Percentiles rank a stretch among this genome's conserved stretches.
Evolutionary conservation across 352 stramenopile species (phyloP).

Genomic region (Pythium phragmiticola): DNA sequence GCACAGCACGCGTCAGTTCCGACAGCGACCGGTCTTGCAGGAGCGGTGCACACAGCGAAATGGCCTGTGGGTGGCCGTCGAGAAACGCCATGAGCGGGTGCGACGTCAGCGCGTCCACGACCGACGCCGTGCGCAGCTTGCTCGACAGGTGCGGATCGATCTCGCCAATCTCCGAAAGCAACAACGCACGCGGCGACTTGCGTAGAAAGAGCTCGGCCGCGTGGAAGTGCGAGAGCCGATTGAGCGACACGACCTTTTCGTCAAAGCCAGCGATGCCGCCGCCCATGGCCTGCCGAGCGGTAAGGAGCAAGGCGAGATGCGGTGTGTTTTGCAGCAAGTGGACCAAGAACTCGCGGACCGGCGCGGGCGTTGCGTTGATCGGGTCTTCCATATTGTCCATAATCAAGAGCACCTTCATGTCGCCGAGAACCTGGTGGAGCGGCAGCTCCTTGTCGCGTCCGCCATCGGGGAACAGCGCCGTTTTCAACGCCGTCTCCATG

Average conservation of each 20-base stretch:
- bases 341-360: slow-evolving; percentile 60
- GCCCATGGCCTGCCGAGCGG: slow-evolving; percentile 67
- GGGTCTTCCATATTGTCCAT: slow-evolving; percentile 86
- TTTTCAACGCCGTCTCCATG: slow-evolving; percentile 74
- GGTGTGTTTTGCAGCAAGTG: slow-evolving; percentile 65
- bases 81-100: slow-evolving; percentile 82
- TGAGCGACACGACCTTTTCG: slow-evolving; percentile 79
- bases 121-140: slow-evolving; percentile 34
- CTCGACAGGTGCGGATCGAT: slow-evolving; percentile 34
- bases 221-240: slow-evolving; percentile 68
- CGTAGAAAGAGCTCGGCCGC: slow-evolving; percentile 77
- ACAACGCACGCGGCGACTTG: slow-evolving; percentile 62
- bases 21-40: slow-evolving; percentile 72
- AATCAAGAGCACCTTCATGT: slow-evolving; percentile 64
- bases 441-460: slow-evolving; percentile 64
- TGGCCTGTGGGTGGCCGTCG: slow-evolving; percentile 78
- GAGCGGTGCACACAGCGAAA: slow-evolving; percentile 71
- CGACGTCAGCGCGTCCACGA: slow-evolving; percentile 56
- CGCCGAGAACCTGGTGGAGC: slow-evolving; percentile 50
- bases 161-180: slow-evolving; percentile 67
- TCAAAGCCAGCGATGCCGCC: slow-evolving; percentile 69
- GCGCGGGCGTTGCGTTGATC: slow-evolving; percentile 59
- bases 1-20: slow-evolving; percentile 69
- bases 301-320: slow-evolving; percentile 67
- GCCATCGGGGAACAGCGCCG: slow-evolving; percentile 56